Evolutionary conservation across 2,329 filamentous ascomycete genomes (phyloP).

Genomic region (Scytalidium sp.): DNA sequence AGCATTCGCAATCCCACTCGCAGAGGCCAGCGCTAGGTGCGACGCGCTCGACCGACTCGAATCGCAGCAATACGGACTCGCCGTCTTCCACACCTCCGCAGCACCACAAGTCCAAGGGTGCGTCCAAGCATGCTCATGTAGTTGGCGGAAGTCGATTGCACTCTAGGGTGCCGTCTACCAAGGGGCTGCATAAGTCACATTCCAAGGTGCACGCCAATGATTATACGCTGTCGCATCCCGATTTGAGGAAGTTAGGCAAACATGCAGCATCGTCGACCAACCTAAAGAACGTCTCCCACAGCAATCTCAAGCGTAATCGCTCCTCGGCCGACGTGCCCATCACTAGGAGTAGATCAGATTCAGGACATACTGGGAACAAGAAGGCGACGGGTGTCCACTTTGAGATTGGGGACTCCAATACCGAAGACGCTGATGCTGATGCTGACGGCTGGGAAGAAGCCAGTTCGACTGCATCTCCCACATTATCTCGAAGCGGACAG

Average conservation of each 20-base stretch:
- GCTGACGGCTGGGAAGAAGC: constrained; percentile 66
- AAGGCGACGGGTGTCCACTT: constrained; percentile 59
- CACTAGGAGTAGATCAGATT: constrained; percentile 39
- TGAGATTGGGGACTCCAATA: constrained; percentile 52
- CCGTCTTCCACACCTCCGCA: constrained; percentile 22
- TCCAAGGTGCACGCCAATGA: constrained; percentile 21
- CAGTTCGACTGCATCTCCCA: constrained; percentile 60
- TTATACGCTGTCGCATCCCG: constrained; percentile 17
- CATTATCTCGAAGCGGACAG: constrained; percentile 48
- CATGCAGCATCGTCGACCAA: constrained; percentile 21
- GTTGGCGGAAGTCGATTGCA: constrained; percentile 20
- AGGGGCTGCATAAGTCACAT: constrained; percentile 24
- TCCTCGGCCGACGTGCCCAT: constrained; percentile 55
- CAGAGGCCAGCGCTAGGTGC: constrained; percentile 11
- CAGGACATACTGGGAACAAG: constrained; percentile 47
- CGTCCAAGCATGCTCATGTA: constrained; percentile 24
- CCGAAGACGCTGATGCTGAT: constrained; percentile 34
- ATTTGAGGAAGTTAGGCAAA: constrained; percentile 22
- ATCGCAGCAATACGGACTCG: constrained; percentile 18
- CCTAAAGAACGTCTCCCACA: constrained; percentile 49
- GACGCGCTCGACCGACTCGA: constrained; percentile 19
- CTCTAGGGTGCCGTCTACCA: constrained; percentile 24
- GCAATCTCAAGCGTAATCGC: constrained; percentile 57
- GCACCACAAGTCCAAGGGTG: constrained; percentile 19
- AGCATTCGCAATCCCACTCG: constrained; percentile 10